Evolutionary conservation across 805 yeast species (phyloP), one percentile per base, ranked within the genome.

Genomic region (Candida sonorensis): DNA sequence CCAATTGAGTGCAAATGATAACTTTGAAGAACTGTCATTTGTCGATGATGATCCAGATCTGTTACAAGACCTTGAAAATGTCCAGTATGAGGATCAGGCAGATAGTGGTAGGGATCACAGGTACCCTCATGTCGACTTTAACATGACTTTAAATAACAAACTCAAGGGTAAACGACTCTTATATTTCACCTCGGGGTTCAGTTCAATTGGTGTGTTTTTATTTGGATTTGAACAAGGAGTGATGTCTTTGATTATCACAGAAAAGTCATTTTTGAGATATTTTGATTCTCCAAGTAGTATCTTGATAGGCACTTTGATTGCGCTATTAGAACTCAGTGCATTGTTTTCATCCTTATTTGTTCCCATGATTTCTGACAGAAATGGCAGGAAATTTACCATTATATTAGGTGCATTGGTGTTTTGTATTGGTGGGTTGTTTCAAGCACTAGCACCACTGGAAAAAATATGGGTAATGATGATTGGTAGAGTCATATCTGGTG

Each of bases 281-380:
- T 86, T 84, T 57, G 50, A 75, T 44, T 52, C 81, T 34, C 95
- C 95, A 2, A 61, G 76, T 11, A 69, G 87, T 10, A 70, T 84
- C 1, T 67, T 71, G 40, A 71, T 84, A 22, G 95, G 95, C 10
- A 72, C 88, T 5, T 77, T 86, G 74, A 87, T 86, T 12, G 86
- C 94, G 16, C 76, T 86, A 35, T 62, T 86, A 35, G 95, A 86
- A 55, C 64, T 86, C 21, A 94, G 95, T 23, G 95, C 95, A 0
- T 64, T 84, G 50, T 55, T 81, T 4, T 72, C 87, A 9, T 80
- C 94, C 5, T 61, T 86, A 21, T 50, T 74, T 31, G 92, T 84
- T 3, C 92, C 95, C 3, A 63, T 71, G 37, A 59, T 86, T 11
- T 81, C 87, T 29, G 95, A 86, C 51, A 64, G 60, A 34, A 67